These are phyloP conservation scores for Novymonas esmeraldas DNA, from an alignment of 208 protist genomes.

Conservation along the genomic window DNA sequence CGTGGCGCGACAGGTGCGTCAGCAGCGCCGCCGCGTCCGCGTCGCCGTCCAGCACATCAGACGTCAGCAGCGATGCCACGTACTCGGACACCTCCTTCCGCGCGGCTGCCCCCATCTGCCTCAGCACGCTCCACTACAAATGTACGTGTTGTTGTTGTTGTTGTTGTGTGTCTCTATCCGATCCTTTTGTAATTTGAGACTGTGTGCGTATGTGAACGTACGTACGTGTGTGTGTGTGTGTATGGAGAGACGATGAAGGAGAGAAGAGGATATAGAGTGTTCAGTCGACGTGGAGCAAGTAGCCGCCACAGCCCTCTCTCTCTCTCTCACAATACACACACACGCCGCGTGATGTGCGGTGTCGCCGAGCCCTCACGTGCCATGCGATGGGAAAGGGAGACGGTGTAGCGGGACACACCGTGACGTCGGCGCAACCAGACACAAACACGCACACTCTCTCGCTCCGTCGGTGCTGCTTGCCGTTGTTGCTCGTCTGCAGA, in stretches of 20 bases:
- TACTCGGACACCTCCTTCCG: constrained; percentile 65
- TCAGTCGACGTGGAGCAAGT: background rate
- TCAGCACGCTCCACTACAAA: too few relatives aligned
- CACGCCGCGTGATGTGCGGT: too few relatives aligned
- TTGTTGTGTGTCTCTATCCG: background rate
- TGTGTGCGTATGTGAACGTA: background rate
- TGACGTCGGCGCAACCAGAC: background rate
- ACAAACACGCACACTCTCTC: background rate
- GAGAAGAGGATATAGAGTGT: background rate
- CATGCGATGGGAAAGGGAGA: too few relatives aligned
- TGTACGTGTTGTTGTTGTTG: background rate
- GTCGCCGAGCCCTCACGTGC: too few relatives aligned
- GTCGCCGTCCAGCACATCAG: constrained; percentile 18
- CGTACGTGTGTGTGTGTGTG: background rate
- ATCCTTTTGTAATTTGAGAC: background rate
- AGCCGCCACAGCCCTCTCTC: too few relatives aligned
- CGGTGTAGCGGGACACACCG: too few relatives aligned
- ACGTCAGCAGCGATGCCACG: constrained; percentile 35
- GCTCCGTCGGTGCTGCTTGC: too few relatives aligned
- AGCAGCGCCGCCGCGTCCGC: constrained; percentile 38
- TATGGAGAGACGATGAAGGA: background rate
- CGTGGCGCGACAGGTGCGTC: constrained; percentile 35
- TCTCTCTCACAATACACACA: too few relatives aligned
- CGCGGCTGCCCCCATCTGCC: constrained; percentile 42
- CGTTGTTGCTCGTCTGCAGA: too few relatives aligned